These are phyloP conservation scores for Phytophthora ohioensis DNA, from an alignment of 352 stramenopile genomes.

Conservation along the genomic window DNA sequence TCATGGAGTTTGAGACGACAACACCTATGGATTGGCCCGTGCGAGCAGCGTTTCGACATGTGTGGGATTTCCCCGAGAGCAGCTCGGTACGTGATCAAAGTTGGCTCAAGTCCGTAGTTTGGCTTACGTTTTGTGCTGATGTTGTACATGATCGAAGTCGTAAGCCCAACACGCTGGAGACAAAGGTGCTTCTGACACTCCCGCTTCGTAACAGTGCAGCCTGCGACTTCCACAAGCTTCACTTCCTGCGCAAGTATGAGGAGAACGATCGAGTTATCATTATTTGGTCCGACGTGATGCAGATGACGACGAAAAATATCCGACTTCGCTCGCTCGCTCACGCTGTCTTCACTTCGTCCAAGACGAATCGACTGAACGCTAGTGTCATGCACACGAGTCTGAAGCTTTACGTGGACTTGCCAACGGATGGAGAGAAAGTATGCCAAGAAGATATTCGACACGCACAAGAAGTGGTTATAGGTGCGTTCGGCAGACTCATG, in stretches of 20 bases:
- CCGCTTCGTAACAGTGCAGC: neutral
- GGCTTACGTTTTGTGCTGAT: too few species aligned
- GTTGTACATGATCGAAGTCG: slow-evolving; percentile 12
- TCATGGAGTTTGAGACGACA: slow-evolving; percentile 25
- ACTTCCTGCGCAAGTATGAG: slow-evolving; percentile 30
- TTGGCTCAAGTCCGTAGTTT: too few species aligned
- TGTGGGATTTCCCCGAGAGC: slow-evolving; percentile 30
- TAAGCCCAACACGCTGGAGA: slow-evolving; percentile 18
- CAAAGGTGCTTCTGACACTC: neutral
- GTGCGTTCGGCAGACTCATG: slow-evolving; percentile 9
- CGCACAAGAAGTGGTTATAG: slow-evolving; percentile 21
- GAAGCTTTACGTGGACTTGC: slow-evolving; percentile 21
- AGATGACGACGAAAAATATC: slow-evolving; percentile 20
- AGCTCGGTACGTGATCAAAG: slow-evolving; percentile 18
- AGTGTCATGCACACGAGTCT: slow-evolving; percentile 22
- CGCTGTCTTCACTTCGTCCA: slow-evolving; percentile 23
- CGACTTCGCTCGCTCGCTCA: slow-evolving; percentile 10
- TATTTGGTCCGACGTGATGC: slow-evolving; percentile 25
- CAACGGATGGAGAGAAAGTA: neutral
- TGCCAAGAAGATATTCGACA: slow-evolving; percentile 12
- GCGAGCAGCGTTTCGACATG: slow-evolving; percentile 4
- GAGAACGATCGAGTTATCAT: slow-evolving; percentile 21
- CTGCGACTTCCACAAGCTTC: slow-evolving; percentile 22
- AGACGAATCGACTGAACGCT: neutral
- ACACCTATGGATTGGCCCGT: slow-evolving; percentile 28